Base-by-base conservation (phyloP, 805 yeast species). In the Pichia rugopelliculosa region DNA sequence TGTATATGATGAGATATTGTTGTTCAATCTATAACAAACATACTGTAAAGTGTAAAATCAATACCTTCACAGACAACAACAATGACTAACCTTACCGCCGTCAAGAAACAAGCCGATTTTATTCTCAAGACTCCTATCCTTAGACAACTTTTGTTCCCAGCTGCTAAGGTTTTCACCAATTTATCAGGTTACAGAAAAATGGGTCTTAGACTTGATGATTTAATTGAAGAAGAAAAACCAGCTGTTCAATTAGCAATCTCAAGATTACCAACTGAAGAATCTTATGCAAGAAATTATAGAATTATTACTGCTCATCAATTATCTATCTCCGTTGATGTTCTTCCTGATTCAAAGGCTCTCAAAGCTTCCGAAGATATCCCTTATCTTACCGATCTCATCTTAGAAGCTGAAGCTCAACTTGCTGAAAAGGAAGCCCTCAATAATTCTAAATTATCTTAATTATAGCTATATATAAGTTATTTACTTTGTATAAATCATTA, bases 361-460 rank as follows among this genome's bases (percentile, higher is more conserved):
- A 79, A 81, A 67, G 79, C 88, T 26, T 87, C 81, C 62, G 91
- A 91, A 53, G 96, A 87, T 68, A 69, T 70, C 49, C 85, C 85
- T 59, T 90, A 89, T 73, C 76, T 93, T 64, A 70, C 86, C 51
- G 97, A 96, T 58, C 86, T 85, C 74, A 73, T 93, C 53, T 77
- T 90, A 63, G 97, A 93, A 75, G 95, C 91, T 53, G 98, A 93
- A 75, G 87, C 87, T 60, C 97, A 87, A 70, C 84, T 82, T 43
- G 74, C 77, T 55, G 99, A 93, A 76, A 88, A 84, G 72, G 82
- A 76, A 53, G 93, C 84, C 64, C 80, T 93, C 64, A 96, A 93
- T 76, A 84, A 87, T 76, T 74, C 87, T 57, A 23, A 38, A 38
- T 18, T 38, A 38, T 57, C 55, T 47, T 59, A 60, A 21, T 21